Percentiles rank a stretch among this genome's conserved stretches.
Conservation (phyloP, 805 yeast species). For the Barnettozyma vustinii region DNA sequence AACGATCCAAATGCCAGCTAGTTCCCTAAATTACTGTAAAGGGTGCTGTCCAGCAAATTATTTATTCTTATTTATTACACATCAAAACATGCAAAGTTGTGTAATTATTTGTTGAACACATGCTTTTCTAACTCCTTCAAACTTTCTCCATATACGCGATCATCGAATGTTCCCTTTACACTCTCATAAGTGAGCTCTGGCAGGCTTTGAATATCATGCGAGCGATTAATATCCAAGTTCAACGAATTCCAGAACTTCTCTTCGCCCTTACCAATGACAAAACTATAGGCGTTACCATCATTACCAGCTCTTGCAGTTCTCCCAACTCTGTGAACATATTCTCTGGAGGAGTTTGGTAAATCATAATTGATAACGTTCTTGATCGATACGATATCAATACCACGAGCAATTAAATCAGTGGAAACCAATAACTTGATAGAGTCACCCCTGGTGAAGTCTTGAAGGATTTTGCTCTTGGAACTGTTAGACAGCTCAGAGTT, state of each 20-base stretch:
- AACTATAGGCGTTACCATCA: constrained; percentile 65
- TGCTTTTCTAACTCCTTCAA: constrained; percentile 40
- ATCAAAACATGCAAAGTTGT: background rate
- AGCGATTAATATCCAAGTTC: constrained; percentile 49
- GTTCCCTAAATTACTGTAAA: background rate
- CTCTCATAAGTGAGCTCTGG: constrained; percentile 18
- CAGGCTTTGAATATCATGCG: constrained; percentile 32
- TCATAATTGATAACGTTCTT: constrained; percentile 85
- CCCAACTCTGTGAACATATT: constrained; percentile 94
- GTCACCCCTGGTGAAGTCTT: constrained; percentile 50
- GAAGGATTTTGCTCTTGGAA: constrained; percentile 51
- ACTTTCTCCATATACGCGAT: constrained; percentile 38
- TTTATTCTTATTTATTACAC: constrained; percentile 7
- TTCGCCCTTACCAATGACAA: constrained; percentile 78
- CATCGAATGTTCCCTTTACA: constrained; percentile 10
- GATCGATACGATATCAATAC: constrained; percentile 73
- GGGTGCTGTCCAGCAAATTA: background rate
- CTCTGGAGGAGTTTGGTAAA: constrained; percentile 80
- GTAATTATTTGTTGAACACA: constrained; percentile 22
- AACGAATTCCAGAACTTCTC: constrained; percentile 52
- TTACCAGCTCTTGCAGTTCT: constrained; percentile 94
- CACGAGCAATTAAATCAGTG: constrained; percentile 95
- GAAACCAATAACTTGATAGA: constrained; percentile 52
- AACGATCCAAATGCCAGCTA: constrained; percentile 21
- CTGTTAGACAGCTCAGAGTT: constrained; percentile 53